These are phyloP conservation scores for Yamagishiella unicocca DNA, from an alignment of 139 green algal genomes.

Conservation along the genomic window DNA sequence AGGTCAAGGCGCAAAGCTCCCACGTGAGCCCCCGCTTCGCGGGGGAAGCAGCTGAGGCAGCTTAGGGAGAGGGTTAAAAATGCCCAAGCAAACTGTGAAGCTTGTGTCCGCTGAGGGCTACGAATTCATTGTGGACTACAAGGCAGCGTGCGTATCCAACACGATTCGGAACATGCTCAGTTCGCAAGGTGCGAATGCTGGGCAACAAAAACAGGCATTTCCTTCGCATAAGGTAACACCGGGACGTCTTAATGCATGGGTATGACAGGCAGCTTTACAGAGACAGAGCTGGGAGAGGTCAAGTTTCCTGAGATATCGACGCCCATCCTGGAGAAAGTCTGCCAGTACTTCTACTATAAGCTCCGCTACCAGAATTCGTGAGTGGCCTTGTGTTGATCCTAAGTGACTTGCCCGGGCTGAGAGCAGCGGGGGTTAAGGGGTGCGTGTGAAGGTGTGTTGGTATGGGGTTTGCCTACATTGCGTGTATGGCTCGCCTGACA, in stretches of 20 bases:
- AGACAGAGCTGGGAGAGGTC: slow-evolving; percentile 91
- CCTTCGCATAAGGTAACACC: no score
- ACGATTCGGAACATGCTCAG: slow-evolving; percentile 98
- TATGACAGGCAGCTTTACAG: slow-evolving; percentile 90
- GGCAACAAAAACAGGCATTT: no score
- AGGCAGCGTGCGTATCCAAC: slow-evolving; percentile 96
- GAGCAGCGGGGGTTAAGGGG: no score
- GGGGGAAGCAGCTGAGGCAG: background rate
- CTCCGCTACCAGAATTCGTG: slow-evolving; percentile 89
- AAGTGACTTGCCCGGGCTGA: no score
- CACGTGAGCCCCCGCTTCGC: background rate
- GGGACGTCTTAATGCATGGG: no score
- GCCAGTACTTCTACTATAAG: slow-evolving; percentile 99
- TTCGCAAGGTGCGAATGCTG: slow-evolving; percentile 76
- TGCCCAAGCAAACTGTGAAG: slow-evolving; percentile 89
- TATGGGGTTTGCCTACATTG: no score
- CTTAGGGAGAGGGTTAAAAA: slow-evolving; percentile 50
- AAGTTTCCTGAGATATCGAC: slow-evolving; percentile 94
- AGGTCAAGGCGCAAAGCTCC: no score
- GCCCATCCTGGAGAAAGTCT: slow-evolving; percentile 94
- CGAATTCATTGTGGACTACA: slow-evolving; percentile 97
- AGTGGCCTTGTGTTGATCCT: slow-evolving; percentile 49
- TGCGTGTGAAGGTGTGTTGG: no score
- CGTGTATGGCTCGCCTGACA: no score
- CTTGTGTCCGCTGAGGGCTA: slow-evolving; percentile 95